phyloP scores from a whole-genome alignment of 169 alveolate species.

The Neospora caninum region DNA sequence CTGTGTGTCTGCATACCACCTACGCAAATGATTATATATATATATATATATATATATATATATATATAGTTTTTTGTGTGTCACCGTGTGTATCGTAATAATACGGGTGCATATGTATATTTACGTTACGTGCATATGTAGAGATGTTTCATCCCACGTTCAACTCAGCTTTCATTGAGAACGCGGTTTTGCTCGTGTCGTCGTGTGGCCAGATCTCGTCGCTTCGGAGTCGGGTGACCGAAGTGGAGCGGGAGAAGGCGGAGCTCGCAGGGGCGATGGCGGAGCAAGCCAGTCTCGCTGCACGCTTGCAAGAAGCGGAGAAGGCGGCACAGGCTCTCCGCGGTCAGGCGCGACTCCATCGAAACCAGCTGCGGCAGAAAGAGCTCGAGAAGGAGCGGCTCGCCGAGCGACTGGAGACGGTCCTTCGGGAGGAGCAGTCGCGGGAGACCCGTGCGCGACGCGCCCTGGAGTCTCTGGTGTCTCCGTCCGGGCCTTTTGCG shows the following conservation, averaged over 20 bases:
- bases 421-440: background rate
- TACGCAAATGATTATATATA: too few relatives aligned
- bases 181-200: too few relatives aligned
- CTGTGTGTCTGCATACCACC: too few relatives aligned
- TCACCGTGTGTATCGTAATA: too few relatives aligned
- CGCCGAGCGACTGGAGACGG: background rate
- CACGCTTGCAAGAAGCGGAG: conserved; percentile 19
- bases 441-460: conserved; percentile 26
- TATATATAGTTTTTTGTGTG: too few relatives aligned
- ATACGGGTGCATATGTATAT: too few relatives aligned
- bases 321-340: background rate
- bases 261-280: background rate
- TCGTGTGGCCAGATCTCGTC: background rate
- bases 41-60: too few relatives aligned
- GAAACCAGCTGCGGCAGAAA: background rate
- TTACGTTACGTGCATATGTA: too few relatives aligned
- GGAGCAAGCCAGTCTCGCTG: background rate
- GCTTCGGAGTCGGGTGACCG: background rate
- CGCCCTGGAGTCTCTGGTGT: background rate
- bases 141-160: too few relatives aligned
- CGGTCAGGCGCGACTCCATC: background rate
- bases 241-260: background rate
- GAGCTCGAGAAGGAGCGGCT: background rate
- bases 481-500: background rate
- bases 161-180: too few relatives aligned